A percentile compares a stretch with the other conserved stretches of the same genome.
phyloP scores from a whole-genome alignment of 148 eudicot genomes.

The Camellia lanceoleosa region DNA sequence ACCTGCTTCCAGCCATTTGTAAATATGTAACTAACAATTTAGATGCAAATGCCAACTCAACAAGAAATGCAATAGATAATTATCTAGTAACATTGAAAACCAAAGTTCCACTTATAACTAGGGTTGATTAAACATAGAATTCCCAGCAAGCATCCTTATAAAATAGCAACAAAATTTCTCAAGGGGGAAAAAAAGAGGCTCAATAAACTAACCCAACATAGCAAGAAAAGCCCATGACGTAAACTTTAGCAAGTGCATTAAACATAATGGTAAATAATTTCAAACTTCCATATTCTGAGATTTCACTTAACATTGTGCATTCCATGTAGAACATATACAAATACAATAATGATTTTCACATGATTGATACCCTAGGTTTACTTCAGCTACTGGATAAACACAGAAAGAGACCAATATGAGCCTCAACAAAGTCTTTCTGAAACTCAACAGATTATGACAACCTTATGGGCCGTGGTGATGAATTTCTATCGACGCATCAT shows the following conservation, averaged over 20 bases:
- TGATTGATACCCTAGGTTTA: background rate
- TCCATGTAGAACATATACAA: background rate
- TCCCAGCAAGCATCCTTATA: background rate
- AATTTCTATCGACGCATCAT: background rate
- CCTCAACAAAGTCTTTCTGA: background rate
- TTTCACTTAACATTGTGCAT: background rate
- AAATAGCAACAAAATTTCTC: background rate
- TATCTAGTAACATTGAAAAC: background rate
- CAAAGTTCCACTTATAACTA: background rate
- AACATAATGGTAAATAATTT: background rate
- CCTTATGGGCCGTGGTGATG: background rate
- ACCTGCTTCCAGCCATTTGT: slow-evolving; percentile 22
- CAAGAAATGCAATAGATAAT: background rate
- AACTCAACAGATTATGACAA: background rate
- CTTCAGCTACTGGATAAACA: background rate
- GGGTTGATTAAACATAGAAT: background rate
- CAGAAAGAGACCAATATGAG: background rate
- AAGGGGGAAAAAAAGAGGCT: too few species aligned
- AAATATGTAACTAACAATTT: background rate
- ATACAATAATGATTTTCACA: background rate
- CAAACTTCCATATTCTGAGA: background rate
- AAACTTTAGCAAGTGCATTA: too few species aligned
- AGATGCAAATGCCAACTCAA: background rate
- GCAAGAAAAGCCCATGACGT: background rate
- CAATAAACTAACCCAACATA: background rate